These are phyloP conservation scores for Candida rishiriensis DNA, from an alignment of 805 yeast genomes.

Conservation along the genomic window DNA sequence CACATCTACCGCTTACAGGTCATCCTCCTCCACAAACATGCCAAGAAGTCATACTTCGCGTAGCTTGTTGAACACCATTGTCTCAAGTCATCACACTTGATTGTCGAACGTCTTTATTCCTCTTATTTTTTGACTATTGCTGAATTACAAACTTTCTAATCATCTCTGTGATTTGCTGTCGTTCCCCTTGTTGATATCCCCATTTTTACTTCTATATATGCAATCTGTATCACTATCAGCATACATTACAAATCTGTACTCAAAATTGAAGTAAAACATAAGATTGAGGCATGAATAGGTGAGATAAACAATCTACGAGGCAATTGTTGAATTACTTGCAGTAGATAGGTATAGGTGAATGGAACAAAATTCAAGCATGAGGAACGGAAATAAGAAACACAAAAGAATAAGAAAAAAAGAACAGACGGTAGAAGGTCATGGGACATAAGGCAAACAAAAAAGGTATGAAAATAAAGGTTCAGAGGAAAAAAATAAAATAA, in stretches of 20 bases:
- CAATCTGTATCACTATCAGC: no score
- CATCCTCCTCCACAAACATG: slow-evolving; percentile 8
- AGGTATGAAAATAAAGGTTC: no score
- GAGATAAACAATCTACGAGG: no score
- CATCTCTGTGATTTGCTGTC: no score
- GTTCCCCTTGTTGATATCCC: no score
- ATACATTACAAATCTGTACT: no score
- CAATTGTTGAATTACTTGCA: not conserved
- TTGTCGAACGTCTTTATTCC: not conserved
- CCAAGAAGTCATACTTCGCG: slow-evolving; percentile 15
- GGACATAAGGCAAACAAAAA: not conserved
- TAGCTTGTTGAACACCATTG: slow-evolving; percentile 11
- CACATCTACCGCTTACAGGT: slow-evolving; percentile 3
- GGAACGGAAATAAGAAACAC: not conserved
- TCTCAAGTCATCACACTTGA: slow-evolving; percentile 4
- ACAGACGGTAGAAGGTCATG: no score
- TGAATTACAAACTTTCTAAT: no score
- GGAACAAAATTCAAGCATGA: not conserved
- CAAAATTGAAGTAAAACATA: no score
- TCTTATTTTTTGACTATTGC: not conserved
- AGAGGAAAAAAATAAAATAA: not conserved
- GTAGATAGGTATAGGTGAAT: not conserved
- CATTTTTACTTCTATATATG: no score
- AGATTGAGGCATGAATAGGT: no score
- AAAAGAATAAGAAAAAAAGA: not conserved